Evolutionary conservation across 2,329 filamentous ascomycete species (phyloP), one percentile per base, ranked within the genome.

Genomic region (Alternaria dauci): DNA sequence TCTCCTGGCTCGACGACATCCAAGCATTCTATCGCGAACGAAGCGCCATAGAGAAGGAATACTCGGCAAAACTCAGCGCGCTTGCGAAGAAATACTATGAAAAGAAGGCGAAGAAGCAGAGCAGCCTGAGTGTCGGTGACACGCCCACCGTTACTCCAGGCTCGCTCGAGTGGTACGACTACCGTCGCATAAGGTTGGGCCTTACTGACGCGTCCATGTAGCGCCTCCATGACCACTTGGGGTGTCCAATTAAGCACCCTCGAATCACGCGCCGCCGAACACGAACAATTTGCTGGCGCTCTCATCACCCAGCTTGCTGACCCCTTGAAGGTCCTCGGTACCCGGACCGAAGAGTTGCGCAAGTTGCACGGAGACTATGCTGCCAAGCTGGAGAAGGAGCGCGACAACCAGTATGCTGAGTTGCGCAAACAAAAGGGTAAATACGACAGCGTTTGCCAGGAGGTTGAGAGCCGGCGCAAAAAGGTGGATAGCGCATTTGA

Each of bases 11-110:
- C 61, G 94, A 97, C 73, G 95, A 99, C 73, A 92, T 99, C 65
- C 93, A 99, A 79, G 89, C 92, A 75, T 99, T 98, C 83, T 99
- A 98, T 84, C 92, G 95, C 66, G 95, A 99, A 80, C 88, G 96
- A 59, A 92, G 93, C 76, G 88, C 84, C 36, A 97, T 99, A 78
- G 95, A 99, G 82, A 97, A 97, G 81, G 96, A 99, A 78, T 98
- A 99, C 79, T 91, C 92, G 72, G 86, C 90, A 66, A 98, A 94
- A 80, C 88, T 99, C 66, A 91, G 88, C 70, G 89, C 88, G 2
- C 84, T 99, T 52, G 95, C 94, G 56, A 96, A 95, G 83, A 97
- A 95, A 79, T 98, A 97, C 83, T 95, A 93, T 76, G 96, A 99
- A 74, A 96, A 96, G 84, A 99, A 98, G 84, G 89, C 92, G 47